phyloP scores from a whole-genome alignment of 2,329 filamentous ascomycete genomes.

The Colletotrichum brevisporum region DNA sequence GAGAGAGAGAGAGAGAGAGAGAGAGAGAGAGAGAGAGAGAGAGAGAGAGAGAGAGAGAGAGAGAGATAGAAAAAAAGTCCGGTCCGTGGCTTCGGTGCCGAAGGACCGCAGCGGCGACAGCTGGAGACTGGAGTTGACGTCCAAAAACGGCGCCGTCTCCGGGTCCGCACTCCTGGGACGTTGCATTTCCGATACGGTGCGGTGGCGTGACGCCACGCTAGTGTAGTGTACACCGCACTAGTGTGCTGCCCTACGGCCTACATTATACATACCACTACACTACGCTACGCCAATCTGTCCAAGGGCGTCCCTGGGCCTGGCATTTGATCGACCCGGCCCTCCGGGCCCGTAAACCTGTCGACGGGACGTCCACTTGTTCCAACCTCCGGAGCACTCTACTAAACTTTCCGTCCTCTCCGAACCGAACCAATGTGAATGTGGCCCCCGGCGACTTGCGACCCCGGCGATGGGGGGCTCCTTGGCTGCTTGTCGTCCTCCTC shows the following conservation, averaged over 20 bases:
- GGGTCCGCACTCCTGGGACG: constrained; percentile 11
- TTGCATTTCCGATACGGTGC: constrained; percentile 31
- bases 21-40: too few relatives aligned
- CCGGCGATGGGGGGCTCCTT: constrained; percentile 4
- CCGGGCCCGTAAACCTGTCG: constrained; percentile 13
- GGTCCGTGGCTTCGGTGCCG: constrained; percentile 34
- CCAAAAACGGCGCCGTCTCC: constrained; percentile 30
- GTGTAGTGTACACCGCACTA: too few relatives aligned
- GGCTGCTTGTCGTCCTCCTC: not conserved
- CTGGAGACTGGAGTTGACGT: not conserved
- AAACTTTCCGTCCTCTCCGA: constrained; percentile 20
- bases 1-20: too few relatives aligned
- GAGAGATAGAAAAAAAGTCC: not conserved
- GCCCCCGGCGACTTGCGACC: constrained; percentile 7
- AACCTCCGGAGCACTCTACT: constrained; percentile 11
- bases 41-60: too few relatives aligned
- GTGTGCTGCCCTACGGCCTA: too few relatives aligned
- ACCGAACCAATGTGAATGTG: not conserved
- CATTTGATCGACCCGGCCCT: constrained; percentile 32
- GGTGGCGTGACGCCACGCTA: constrained; percentile 6
- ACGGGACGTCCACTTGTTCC: not conserved
- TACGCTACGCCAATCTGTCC: constrained; percentile 15
- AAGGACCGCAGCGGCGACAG: constrained; percentile 8
- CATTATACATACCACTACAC: constrained; percentile 17
- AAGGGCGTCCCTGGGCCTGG: constrained; percentile 33